Conservation (phyloP, 495 filamentous ascomycete genomes). For the Penicillium cinerascens region DNA sequence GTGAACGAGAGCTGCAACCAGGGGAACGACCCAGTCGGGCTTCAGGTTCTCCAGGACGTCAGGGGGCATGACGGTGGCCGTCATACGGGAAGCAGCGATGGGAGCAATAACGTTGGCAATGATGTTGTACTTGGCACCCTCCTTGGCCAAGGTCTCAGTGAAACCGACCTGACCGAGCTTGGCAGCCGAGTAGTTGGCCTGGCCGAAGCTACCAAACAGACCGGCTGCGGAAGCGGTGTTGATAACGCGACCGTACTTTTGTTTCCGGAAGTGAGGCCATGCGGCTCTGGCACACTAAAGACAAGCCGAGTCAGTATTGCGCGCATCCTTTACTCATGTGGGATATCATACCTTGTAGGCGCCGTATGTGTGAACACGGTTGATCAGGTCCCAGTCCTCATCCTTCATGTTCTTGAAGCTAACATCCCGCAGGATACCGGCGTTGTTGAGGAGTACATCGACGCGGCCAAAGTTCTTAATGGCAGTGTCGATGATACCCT, state of each 20-base stretch:
- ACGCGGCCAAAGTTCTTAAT: slow-evolving; percentile 89
- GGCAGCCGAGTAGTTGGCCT: slow-evolving; percentile 96
- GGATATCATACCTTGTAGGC: slow-evolving; percentile 70
- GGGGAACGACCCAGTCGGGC: slow-evolving; percentile 93
- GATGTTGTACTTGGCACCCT: slow-evolving; percentile 98
- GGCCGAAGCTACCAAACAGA: slow-evolving; percentile 93
- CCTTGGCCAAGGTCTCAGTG: slow-evolving; percentile 96
- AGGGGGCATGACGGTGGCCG: slow-evolving; percentile 94
- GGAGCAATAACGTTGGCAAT: slow-evolving; percentile 93
- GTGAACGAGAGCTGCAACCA: slow-evolving; percentile 88
- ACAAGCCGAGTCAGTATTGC: slow-evolving; percentile 3
- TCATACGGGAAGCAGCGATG: slow-evolving; percentile 96
- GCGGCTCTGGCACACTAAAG: slow-evolving; percentile 81
- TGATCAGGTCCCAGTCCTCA: slow-evolving; percentile 92
- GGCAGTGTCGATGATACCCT: slow-evolving; percentile 93
- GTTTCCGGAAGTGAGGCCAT: slow-evolving; percentile 97
- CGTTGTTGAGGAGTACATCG: slow-evolving; percentile 96
- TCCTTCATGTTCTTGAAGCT: slow-evolving; percentile 99
- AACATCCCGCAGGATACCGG: slow-evolving; percentile 92
- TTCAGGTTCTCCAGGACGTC: slow-evolving; percentile 85
- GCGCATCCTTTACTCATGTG: background rate
- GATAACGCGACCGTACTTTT: slow-evolving; percentile 95
- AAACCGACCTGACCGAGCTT: slow-evolving; percentile 97
- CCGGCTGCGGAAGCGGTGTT: slow-evolving; percentile 95
- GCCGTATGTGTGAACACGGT: slow-evolving; percentile 90